phyloP scores from a whole-genome alignment of 2,329 filamentous ascomycete genomes.

The Monosporascus cannonballus region DNA sequence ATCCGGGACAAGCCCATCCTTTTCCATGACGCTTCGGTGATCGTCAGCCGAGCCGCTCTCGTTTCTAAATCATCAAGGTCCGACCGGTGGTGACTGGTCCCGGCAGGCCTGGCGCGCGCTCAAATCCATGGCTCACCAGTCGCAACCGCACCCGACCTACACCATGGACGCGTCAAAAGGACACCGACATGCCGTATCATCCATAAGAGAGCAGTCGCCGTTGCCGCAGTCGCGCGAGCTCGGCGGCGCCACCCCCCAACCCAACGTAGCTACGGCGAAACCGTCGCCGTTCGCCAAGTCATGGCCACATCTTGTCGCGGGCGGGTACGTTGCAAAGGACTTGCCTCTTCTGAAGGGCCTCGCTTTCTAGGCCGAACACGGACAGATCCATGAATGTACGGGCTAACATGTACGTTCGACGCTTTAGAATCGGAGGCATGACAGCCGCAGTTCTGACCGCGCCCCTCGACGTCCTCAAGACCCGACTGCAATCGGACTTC shows the following conservation, averaged over 20 bases:
- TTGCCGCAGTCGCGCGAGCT: constrained; percentile 56
- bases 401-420: constrained; percentile 1
- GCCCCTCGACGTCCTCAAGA: constrained; percentile 90
- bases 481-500: constrained; percentile 87
- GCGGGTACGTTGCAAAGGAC: constrained; percentile 57
- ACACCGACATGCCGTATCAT: constrained; percentile 11
- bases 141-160: constrained; percentile 14
- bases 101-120: constrained; percentile 1
- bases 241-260: constrained; percentile 47
- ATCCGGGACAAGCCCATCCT: no score
- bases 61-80: no score
- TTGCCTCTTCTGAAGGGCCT: not conserved
- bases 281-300: constrained; percentile 60
- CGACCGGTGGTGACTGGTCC: not conserved
- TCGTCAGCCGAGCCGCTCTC: no score
- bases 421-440: constrained; percentile 64
- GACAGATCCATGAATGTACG: not conserved
- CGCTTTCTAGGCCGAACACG: not conserved
- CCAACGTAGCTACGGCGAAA: constrained; percentile 28
- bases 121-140: constrained; percentile 10
- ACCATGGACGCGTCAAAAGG: constrained; percentile 15
- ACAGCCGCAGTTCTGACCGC: constrained; percentile 88
- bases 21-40: no score
- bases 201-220: constrained; percentile 19
- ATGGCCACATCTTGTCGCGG: constrained; percentile 88